Percentiles rank a stretch among this genome's conserved stretches.
These are phyloP conservation scores for Sphagnum tenellum DNA, from an alignment of 225 moss, liverwort and hornwort species.

Conservation along the genomic window DNA sequence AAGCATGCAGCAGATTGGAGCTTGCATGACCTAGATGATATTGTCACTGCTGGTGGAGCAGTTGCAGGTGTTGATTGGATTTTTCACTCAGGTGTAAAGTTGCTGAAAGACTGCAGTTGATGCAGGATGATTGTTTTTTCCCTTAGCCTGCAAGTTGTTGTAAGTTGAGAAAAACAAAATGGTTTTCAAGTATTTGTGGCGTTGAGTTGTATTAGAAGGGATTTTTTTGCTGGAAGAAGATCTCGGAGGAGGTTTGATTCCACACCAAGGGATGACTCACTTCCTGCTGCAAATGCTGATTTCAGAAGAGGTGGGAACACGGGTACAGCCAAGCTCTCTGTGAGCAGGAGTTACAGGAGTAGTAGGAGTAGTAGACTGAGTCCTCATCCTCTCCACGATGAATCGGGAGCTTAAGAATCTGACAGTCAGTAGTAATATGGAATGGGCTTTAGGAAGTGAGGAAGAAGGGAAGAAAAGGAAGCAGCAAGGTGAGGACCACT, in stretches of 20 bases:
- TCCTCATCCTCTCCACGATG: slow-evolving; percentile 6
- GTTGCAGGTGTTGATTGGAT: too few relatives aligned
- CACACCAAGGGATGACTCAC: slow-evolving; percentile 13
- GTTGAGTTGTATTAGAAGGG: slow-evolving; percentile 7
- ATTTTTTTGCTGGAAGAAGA: slow-evolving; percentile 20
- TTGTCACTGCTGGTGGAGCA: too few relatives aligned
- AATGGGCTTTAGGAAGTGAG: slow-evolving; percentile 11
- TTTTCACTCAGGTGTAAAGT: too few relatives aligned
- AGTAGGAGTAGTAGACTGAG: slow-evolving; percentile 12
- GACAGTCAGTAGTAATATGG: slow-evolving; percentile 9
- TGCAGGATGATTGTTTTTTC: too few relatives aligned
- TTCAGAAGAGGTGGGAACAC: not conserved
- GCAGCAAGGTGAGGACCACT: slow-evolving; percentile 34
- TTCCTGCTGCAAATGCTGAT: slow-evolving; percentile 8
- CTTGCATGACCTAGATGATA: too few relatives aligned
- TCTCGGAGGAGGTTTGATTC: slow-evolving; percentile 2
- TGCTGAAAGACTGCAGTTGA: too few relatives aligned
- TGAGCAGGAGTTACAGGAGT: slow-evolving; percentile 17
- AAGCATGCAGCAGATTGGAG: too few relatives aligned
- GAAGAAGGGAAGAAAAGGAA: slow-evolving; percentile 25
- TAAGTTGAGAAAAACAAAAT: too few relatives aligned
- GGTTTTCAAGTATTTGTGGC: too few relatives aligned
- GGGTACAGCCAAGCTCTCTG: slow-evolving; percentile 11
- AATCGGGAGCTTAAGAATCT: slow-evolving; percentile 5
- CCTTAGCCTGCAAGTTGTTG: too few relatives aligned